These are phyloP conservation scores for Logfia minima DNA, from an alignment of 129 eudicot species.

Conservation along the genomic window DNA sequence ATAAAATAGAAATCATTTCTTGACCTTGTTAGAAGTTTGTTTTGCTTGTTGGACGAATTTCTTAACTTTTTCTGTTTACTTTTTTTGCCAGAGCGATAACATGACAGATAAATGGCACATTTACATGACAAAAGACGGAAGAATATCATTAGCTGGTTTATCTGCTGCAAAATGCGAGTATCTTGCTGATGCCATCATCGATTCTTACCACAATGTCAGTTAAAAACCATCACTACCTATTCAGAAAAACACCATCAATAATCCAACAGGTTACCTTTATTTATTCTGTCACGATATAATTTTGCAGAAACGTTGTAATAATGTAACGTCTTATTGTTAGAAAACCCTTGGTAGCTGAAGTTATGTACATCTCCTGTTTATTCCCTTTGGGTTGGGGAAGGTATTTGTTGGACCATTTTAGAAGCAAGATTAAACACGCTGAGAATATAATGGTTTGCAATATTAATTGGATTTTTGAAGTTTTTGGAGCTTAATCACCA, in stretches of 20 bases:
- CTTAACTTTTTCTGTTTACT: not conserved
- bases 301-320: constrained; percentile 31
- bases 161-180: constrained; percentile 95
- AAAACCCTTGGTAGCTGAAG: constrained; percentile 24
- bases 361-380: constrained; percentile 28
- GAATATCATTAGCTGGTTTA: constrained; percentile 93
- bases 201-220: constrained; percentile 84
- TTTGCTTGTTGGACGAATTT: not conserved
- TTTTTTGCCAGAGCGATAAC: constrained; percentile 69
- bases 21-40: not conserved
- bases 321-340: constrained; percentile 28
- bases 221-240: constrained; percentile 25
- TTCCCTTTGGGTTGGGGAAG: constrained; percentile 35
- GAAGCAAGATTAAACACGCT: not conserved
- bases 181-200: constrained; percentile 97
- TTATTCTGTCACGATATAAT: constrained; percentile 15
- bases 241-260: constrained; percentile 14
- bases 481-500: not conserved
- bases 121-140: constrained; percentile 98
- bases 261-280: constrained; percentile 24
- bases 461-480: not conserved
- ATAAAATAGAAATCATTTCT: not conserved
- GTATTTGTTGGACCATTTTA: constrained; percentile 7
- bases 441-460: not conserved
- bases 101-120: constrained; percentile 97